phyloP scores from a whole-genome alignment of 345 rosid species.

The Euphorbia lathyris region DNA sequence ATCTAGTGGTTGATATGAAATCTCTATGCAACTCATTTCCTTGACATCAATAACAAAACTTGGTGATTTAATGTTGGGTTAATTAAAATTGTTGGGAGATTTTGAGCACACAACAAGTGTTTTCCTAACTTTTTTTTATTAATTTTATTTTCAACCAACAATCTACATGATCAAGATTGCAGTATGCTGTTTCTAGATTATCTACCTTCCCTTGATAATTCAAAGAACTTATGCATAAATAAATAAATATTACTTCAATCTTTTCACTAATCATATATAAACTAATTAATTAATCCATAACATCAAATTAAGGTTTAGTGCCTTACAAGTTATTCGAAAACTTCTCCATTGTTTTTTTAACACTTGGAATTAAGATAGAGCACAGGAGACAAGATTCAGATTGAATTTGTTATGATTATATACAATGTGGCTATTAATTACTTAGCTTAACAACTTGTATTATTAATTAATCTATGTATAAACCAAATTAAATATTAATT shows the following conservation, averaged over 20 bases:
- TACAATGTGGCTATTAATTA: background rate
- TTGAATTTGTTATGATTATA: background rate
- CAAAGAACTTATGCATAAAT: constrained; percentile 7
- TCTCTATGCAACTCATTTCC: too few species aligned
- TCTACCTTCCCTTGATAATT: constrained; percentile 14
- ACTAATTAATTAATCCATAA: background rate
- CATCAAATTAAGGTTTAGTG: background rate
- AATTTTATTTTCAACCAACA: background rate
- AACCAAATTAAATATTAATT: background rate
- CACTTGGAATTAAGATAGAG: constrained; percentile 2
- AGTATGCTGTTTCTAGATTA: constrained; percentile 11
- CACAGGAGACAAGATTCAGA: background rate
- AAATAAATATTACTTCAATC: background rate
- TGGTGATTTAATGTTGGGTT: constrained; percentile 8
- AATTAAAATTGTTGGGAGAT: constrained; percentile 15
- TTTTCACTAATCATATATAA: background rate
- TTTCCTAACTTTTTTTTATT: background rate
- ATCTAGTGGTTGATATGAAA: too few species aligned
- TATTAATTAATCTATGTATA: background rate
- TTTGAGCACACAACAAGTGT: constrained; percentile 23
- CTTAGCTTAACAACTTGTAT: constrained; percentile 3
- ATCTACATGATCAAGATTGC: background rate
- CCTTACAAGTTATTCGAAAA: constrained; percentile 12
- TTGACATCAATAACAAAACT: background rate
- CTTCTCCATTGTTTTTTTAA: background rate